Conservation (phyloP, 345 rosid species). For the Isatis tinctoria region DNA sequence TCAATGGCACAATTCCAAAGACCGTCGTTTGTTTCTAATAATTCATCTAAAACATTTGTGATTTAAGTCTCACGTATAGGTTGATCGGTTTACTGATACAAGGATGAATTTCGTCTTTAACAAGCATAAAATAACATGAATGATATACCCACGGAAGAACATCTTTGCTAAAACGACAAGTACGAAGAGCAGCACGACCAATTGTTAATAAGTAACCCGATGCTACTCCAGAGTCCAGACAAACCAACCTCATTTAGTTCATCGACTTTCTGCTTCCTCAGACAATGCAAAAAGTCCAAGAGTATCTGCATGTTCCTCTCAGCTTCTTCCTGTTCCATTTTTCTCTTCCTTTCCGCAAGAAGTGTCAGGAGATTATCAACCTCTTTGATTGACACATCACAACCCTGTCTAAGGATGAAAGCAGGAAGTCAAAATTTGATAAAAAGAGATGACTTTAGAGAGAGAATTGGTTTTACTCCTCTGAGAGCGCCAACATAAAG, state of each 20-base stretch:
- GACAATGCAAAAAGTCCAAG: slow-evolving; percentile 76
- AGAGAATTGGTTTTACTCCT: neutral
- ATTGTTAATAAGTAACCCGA: neutral
- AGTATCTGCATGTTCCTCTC: slow-evolving; percentile 98
- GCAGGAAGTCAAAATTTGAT: slow-evolving; percentile 22
- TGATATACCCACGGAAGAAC: neutral
- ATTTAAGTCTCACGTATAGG: neutral
- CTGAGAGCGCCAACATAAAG: neutral
- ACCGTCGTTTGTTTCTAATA: neutral
- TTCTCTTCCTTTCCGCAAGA: slow-evolving; percentile 84
- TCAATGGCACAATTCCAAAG: neutral
- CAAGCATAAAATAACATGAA: neutral
- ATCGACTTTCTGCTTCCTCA: slow-evolving; percentile 85
- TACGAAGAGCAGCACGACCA: neutral
- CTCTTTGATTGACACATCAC: slow-evolving; percentile 87
- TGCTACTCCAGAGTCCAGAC: slow-evolving; percentile 9
- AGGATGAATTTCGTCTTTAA: neutral
- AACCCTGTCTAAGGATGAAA: slow-evolving; percentile 64
- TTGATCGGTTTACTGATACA: neutral
- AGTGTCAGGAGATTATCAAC: slow-evolving; percentile 66
- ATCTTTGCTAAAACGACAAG: neutral
- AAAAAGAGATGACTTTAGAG: neutral
- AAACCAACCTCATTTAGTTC: slow-evolving; percentile 79
- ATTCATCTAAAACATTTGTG: slow-evolving; percentile 2
- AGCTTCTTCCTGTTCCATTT: slow-evolving; percentile 97